Base-by-base conservation (phyloP, 768 basidiomycete species). In the Calocybe cyanea region DNA sequence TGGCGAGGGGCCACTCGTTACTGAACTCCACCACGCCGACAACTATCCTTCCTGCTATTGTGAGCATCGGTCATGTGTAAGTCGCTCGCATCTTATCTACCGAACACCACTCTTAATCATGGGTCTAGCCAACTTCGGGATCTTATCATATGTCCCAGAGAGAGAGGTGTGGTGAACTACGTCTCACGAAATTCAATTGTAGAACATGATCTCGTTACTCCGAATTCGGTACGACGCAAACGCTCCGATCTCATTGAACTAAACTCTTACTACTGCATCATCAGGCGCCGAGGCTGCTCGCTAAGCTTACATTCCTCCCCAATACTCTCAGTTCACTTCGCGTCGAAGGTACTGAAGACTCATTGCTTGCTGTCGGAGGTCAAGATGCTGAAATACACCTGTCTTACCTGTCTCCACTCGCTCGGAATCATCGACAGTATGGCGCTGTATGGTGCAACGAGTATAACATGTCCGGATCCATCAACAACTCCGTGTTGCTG, bases 401-500 rank as follows among this genome's bases (percentile, higher is more conserved):
- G 9, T 84, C 83, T 6, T 62, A 63, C 42, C 63, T 54, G 63
- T 76, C 52, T 50, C 49, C 70, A 68, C 41, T 65, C 50, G 56
- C 58, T 4, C 44, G 57, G 25, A 46, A 55, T 19, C 47, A 49
- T 24, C 52, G 57, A 24, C 61, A 60, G 35, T 62, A 57, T n/a
- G 56, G 57, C 13, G 47, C 59, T 2, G 49, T 71, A 2, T 87
- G 85, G 84, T 73, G 79, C 40, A 76, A 71, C 54, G 76, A 78
- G 33, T 68, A 66, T 47, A 63, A 61, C n/a, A 65, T 86, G 14
- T 57, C 65, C 0, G 83, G 81, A 5, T 85, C 85, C 7, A 92
- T 92, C 61, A 91, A 92, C 63, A 92, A 92, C 61, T 86, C 87
- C 5, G 80, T 92, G 18, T 69, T 91, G 45, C 79, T 83, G 41